phyloP scores from a whole-genome alignment of 257 asterid genomes.

The Solanum tarijense region DNA sequence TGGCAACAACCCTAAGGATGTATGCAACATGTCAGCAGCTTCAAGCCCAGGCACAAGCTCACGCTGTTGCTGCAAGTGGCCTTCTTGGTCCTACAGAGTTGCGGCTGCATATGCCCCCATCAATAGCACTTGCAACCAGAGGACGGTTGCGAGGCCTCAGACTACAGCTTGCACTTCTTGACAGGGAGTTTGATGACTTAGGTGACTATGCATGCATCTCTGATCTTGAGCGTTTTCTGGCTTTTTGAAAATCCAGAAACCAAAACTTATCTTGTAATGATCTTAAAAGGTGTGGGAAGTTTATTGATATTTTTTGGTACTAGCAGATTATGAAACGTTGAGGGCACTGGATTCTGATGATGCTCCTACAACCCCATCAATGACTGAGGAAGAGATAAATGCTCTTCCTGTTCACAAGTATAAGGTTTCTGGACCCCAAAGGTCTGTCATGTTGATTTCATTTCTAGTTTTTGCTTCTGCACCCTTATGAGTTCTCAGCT shows the following conservation, averaged over 20 bases:
- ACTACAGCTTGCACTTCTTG: conserved; percentile 99
- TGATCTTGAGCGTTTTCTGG: background rate
- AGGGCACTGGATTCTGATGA: conserved; percentile 91
- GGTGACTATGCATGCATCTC: conserved; percentile 29
- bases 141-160: conserved; percentile 97
- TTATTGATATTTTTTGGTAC: conserved; percentile 4
- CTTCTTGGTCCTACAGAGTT: conserved; percentile 94
- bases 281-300: background rate
- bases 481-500: background rate
- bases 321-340: conserved; percentile 83
- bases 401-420: conserved; percentile 97
- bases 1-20: conserved; percentile 94
- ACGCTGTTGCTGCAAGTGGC: conserved; percentile 91
- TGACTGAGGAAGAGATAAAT: conserved; percentile 94
- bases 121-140: conserved; percentile 87
- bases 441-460: conserved; percentile 33
- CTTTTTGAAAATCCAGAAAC: background rate
- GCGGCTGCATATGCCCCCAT: conserved; percentile 98
- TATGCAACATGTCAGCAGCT: conserved; percentile 99
- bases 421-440: conserved; percentile 59
- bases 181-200: conserved; percentile 91
- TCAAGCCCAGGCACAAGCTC: conserved; percentile 99
- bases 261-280: background rate
- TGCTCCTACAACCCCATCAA: conserved; percentile 67
- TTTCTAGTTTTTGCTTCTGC: background rate